Evolutionary conservation across 768 basidiomycete genomes (phyloP).

Genomic region (Daedaleopsis nitida): DNA sequence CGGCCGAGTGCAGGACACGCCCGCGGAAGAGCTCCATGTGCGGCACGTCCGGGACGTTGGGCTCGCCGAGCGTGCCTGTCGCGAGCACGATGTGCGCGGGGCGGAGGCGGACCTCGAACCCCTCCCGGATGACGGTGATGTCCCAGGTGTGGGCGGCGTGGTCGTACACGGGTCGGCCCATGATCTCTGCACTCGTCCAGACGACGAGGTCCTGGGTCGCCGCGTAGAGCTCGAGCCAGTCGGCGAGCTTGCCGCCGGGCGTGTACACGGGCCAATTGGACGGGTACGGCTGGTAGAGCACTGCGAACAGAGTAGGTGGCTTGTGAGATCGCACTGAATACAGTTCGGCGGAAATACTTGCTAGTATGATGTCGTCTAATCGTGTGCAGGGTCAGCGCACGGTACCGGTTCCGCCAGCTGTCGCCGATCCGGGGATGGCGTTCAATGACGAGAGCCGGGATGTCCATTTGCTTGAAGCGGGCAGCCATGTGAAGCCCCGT

Average conservation of each 20-base stretch:
- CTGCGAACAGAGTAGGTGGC: not conserved
- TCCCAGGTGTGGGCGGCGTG: conserved; percentile 45
- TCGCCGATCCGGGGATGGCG: conserved; percentile 54
- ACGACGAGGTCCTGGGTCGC: conserved; percentile 60
- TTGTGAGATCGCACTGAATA: not conserved
- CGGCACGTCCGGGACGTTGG: conserved; percentile 47
- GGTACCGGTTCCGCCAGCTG: conserved; percentile 63
- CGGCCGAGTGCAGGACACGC: conserved; percentile 50
- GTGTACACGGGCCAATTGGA: conserved; percentile 26
- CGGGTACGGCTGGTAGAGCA: conserved; percentile 13
- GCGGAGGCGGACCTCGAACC: conserved; percentile 39
- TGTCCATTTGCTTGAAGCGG: conserved; percentile 55
- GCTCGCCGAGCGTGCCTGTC: conserved; percentile 51
- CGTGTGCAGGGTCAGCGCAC: conserved; percentile 50
- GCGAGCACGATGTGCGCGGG: conserved; percentile 58
- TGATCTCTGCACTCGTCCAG: conserved; percentile 57
- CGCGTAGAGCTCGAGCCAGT: conserved; percentile 70
- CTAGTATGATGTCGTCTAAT: conserved; percentile 11
- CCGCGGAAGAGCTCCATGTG: conserved; percentile 54
- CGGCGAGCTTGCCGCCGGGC: conserved; percentile 60
- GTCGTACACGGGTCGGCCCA: conserved; percentile 37
- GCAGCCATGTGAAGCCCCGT: conserved; percentile 67
- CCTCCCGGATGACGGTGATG: conserved; percentile 41
- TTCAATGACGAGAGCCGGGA: conserved; percentile 61
- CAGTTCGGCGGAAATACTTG: conserved; percentile 33